Evolutionary conservation across 2,329 filamentous ascomycete genomes (phyloP), one percentile per base, ranked within the genome.

Genomic region (Penicillium sp.): DNA sequence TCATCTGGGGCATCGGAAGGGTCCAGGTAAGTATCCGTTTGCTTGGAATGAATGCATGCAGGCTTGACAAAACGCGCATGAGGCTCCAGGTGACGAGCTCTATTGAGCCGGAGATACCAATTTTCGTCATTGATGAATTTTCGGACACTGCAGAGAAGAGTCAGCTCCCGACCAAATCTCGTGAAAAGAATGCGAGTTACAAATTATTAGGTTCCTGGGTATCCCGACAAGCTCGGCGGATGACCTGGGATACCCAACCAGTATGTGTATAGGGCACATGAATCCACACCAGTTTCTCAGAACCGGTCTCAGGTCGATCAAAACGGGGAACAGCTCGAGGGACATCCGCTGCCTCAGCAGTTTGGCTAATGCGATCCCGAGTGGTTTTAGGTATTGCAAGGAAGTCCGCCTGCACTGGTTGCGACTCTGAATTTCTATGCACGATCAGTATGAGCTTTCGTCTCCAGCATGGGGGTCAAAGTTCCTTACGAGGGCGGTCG

Each of bases 61-160:
- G 73, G 69, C 10, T 65, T 63, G 10, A 75, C 71, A 53, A 69
- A 75, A 11, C 72, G 70, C 16, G 71, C 72, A 60, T 75, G 72
- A 7, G 72, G 71, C 40, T 72, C 69, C n/a, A 70, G 58, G 61
- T 75, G 73, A 10, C 72, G 68, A 40, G 71, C 69, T 51, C 63
- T 63, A 27, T 70, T 70, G 16, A 74, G 65, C 16, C 72, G 70
- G 6, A 63, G 61, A 50, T 64, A 70, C 73, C 72, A 75, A 47
- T 72, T 67, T 11, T 72, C 62, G 18, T 71, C 59, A 32, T 69
- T 68, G 19, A 74, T 62, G 16, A 72, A 67, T 23, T 65, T 67
- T 4, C 60, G 58, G n/a, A 70, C 72, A 35, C 77, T 79, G 72
- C 46, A 73, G 69, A 53, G 34, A 3, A 26, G 1, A 2, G 36